Evolutionary conservation across 306 rosid genomes (phyloP), one percentile per base, ranked within the genome.

Genomic region (Mimosa bimucronata): DNA sequence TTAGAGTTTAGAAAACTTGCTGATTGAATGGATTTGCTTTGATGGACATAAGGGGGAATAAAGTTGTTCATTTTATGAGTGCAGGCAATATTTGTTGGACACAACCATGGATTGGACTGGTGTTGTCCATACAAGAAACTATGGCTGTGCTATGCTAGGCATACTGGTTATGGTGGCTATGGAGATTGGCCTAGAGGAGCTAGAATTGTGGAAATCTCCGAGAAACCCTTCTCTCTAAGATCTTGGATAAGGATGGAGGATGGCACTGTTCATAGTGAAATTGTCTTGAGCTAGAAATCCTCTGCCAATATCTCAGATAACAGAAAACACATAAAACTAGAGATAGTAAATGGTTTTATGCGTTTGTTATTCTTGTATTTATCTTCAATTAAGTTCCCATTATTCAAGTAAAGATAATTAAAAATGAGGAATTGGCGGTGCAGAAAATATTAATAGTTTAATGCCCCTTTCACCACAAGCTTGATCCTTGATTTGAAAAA

Each of bases 41-140:
- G 44, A 48, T 71, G 66, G 31, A 45, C 26, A 34, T 25, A 48
- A 62, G 29, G 13, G 70, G 11, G 66, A 15, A 57, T 66, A 44
- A 15, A 31, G 68, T 38, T 67, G 58, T 72, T 73, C n/a, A 25
- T 62, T 52, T 38, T 61, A 13, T 26, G 66, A 58, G 81, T 45
- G 81, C 83, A 88, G 92, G 92, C 92, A 65, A 80, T 88, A 71
- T 90, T 90, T 80, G 92, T 86, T 16, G 89, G 92, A 50, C 90
- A 88, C 82, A 88, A 88, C 87, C 94, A 90, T 58, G 94, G 94
- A 53, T 75, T 90, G 71, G 92, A 88, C 67, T 88, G 90, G 94
- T 88, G 94, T 65, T 90, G 92, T 80, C 92, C 89, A 11, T 69
- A 73, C 46, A 25, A 79, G 68, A 80, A 79, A 16, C 81, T 87